These are phyloP conservation scores for Heritiera fomes DNA, from an alignment of 345 rosid species.

Conservation along the genomic window DNA sequence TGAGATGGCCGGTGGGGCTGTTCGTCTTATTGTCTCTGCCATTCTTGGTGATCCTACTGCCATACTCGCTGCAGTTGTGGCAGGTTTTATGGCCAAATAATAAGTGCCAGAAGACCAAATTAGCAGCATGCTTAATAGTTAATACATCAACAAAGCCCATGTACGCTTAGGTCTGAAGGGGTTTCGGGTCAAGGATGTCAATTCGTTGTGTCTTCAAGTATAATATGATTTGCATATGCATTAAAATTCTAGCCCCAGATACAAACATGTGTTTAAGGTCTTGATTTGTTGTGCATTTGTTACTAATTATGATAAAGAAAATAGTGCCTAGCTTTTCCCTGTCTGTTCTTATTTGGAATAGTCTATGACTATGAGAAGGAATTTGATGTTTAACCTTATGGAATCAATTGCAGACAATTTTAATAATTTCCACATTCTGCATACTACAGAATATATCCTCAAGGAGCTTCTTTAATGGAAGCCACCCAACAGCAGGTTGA, in stretches of 20 bases:
- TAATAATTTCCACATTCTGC: neutral
- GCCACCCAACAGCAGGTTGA: neutral
- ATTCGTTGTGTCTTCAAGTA: neutral
- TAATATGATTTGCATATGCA: neutral
- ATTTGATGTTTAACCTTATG: neutral
- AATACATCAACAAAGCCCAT: neutral
- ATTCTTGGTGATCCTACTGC: slow-evolving; percentile 52
- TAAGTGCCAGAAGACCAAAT: neutral
- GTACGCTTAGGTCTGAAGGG: neutral
- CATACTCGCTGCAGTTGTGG: slow-evolving; percentile 39
- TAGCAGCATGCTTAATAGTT: neutral
- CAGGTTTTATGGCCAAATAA: slow-evolving; percentile 38
- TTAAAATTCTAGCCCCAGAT: neutral
- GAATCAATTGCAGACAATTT: neutral
- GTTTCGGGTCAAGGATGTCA: neutral
- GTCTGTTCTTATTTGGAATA: neutral
- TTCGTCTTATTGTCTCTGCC: slow-evolving; percentile 41
- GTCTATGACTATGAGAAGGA: neutral
- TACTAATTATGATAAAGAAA: too few species aligned
- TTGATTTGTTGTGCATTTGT: neutral
- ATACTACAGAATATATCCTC: neutral
- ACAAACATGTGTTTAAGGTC: neutral
- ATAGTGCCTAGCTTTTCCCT: neutral
- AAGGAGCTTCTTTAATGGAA: neutral
- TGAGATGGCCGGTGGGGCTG: slow-evolving; percentile 40